Base-by-base conservation (phyloP, 176 grass and related monocot genomes). In the Oryza punctata region DNA sequence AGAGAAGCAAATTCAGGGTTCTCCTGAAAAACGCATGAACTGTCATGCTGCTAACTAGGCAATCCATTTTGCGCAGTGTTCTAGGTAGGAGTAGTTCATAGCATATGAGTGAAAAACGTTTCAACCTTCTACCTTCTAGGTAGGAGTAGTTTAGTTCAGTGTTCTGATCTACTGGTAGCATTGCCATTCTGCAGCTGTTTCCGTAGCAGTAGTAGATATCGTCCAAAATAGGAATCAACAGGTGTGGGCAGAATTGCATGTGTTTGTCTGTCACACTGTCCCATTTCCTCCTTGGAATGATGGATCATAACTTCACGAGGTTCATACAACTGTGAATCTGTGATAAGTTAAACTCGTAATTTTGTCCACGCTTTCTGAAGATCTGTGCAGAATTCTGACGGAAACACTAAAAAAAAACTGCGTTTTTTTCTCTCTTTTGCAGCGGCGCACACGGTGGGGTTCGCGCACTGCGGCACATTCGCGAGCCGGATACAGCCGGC, bases 401-500 rank as follows among this genome's bases (percentile, higher is more conserved):
- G 44, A 19, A 49, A 73, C 43, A 5, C 40, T 71, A 21, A 7
- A 73, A 28, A 28, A 72, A 38, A 44, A 5, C 14, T 29, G 2
- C 10, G 1, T 16, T 60, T 43, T 5, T 32, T 15, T 13, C 10
- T n/a, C 0, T 33, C 12, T 5, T 37, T 29, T 79, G 72, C 87
- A 97, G 94, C 79, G 19, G 96, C 89, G 1, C 96, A 98, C 87
- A 93, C 93, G 40, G 82, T 95, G 11, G 93, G 96, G 1, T 88
- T 98, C 87, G 91, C 87, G n/a, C 96, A 95, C 85, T 98, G 96
- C 90, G 14, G 27, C 30, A 91, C 91, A 32, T 98, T 98, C 82
- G n/a, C 88, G 10, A 71, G 60, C 57, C 89, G 96, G 16, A 89
- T 98, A 67, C 57, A 91, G 60, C 44, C 77, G 52, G 26, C 73